Evolutionary conservation across 2,329 filamentous ascomycete species (phyloP), one percentile per base, ranked within the genome.

Genomic region (Grosmannia serpens): DNA sequence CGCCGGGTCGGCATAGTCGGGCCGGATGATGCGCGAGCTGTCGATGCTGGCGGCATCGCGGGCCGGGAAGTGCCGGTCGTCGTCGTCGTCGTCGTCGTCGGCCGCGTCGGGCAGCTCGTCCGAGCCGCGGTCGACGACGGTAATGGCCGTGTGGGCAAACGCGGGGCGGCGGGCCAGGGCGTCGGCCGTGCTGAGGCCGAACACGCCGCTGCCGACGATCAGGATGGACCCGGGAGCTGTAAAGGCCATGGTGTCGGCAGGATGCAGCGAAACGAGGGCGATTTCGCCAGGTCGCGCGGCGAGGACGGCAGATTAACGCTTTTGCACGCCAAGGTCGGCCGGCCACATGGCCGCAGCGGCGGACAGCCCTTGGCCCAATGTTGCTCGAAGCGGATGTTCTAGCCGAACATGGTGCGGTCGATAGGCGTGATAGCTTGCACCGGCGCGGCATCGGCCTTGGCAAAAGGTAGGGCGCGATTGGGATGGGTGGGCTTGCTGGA

Each of bases 1-100:
- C 26, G 85, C 81, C 0, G 82, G 74, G 67, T 92, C 85, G 6
- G 88, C 85, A 68, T 97, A 97, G 76, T 97, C 92, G 55, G 82
- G 74, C 59, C 84, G 78, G 63, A 87, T 77, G 64, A 86, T 84
- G 63, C 84, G 80, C 17, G 82, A 85, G 4, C 76, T 77, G 71
- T 87, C 84, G 66, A 85, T 77, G 63, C 79, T 83, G 55, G 82
- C 78, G 59, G 77, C 77, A 65, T 87, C 82, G 50, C 75, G 72
- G 8, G 81, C 75, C 2, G 83, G 83, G 66, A 86, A 85, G 44
- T 85, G 78, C 29, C 61, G 63, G 1, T 60, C 53, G 31, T 64
- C 55, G 20, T 64, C 61, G n/a, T 54, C 59, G 13, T 52, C 57
- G 26, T 47, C 50, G 11, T 9, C 55, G 20, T 20, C 46, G 27